Evolutionary conservation across 1,284 basidiomycete genomes (phyloP), one percentile per base, ranked within the genome.

Genomic region (Malassezia japonica): DNA sequence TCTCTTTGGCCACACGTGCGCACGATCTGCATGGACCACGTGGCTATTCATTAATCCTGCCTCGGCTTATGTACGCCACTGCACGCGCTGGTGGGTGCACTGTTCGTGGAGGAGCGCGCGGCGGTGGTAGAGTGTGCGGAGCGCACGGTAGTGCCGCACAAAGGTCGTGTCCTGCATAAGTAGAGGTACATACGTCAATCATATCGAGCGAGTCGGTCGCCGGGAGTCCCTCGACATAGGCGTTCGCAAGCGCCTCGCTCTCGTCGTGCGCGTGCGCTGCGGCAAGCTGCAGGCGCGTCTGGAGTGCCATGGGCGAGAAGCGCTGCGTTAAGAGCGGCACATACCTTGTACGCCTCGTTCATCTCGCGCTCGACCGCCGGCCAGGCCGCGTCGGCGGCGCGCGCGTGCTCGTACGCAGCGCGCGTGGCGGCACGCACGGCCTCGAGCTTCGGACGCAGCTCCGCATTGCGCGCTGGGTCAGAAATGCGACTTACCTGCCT

Each of bases 231-330:
- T 71, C 65, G 23, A 70, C 64, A 47, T 57, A 71, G 13, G 65
- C 64, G 33, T 62, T 67, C 13, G 67, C 69, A n/a, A 71, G 34
- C 3, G 55, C 46, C 28, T 71, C 69, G 8, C 59, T 63, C 18
- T 50, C 39, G 34, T 70, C 64, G 55, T 68, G 62, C 23, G 65
- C 39, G 29, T 54, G 53, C 32, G 55, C 40, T 3, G 62, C 60
- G 9, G 48, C 50, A 25, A 68, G 61, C 6, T 56, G 57, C 13
- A 71, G 36, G 20, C 28, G 48, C 37, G 64, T 58, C 21, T 59
- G 59, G 34, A 71, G 38, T 6, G 67, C 57, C 1, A 50, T 53
- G 4, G 64, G 69, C 15, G 52, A 40, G 50, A 70, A 71, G 1
- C 65, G 39, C 55, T 60, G 48, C 10, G 13, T 46, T 42, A 27